Percentiles rank a stretch among this genome's conserved stretches.
Conservation (phyloP, 352 stramenopile species). For the Albugo candida region DNA sequence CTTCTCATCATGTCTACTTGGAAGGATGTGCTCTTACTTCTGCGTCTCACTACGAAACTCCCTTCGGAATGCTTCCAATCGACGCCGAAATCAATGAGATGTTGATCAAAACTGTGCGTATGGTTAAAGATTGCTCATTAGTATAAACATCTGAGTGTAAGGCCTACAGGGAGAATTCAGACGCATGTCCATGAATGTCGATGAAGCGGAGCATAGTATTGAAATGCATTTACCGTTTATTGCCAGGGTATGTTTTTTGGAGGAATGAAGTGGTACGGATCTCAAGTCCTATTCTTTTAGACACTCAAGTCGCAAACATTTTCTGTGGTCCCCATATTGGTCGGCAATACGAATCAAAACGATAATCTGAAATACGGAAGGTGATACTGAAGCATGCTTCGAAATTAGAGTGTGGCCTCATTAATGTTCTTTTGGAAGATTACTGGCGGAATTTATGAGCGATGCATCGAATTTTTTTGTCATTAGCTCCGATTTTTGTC, state of each 20-base stretch:
- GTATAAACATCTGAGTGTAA: neutral
- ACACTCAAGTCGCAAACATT: conserved; percentile 62
- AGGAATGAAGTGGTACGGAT: neutral
- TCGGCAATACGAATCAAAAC: conserved; percentile 79
- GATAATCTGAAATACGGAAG: conserved; percentile 76
- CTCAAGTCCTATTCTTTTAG: conserved; percentile 6
- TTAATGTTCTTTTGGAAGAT: neutral
- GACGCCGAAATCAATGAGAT: conserved; percentile 80
- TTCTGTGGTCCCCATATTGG: conserved; percentile 88
- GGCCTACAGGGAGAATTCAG: conserved; percentile 36
- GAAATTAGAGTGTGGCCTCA: neutral
- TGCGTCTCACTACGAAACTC: conserved; percentile 82
- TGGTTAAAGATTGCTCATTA: neutral
- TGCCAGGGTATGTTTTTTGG: conserved; percentile 36
- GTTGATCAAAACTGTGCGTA: conserved; percentile 57
- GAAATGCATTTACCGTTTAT: conserved; percentile 96
- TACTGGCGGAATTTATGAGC: conserved; percentile 80
- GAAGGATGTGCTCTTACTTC: conserved; percentile 66
- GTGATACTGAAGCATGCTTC: conserved; percentile 11
- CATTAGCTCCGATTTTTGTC: conserved; percentile 95
- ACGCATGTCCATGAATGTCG: conserved; percentile 66
- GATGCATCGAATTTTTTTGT: conserved; percentile 87
- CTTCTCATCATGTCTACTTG: conserved; percentile 93
- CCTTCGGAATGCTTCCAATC: conserved; percentile 85
- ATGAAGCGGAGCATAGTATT: conserved; percentile 93